Conservation (phyloP, 2,329 filamentous ascomycete species). For the Leptosphaerulina australis region DNA sequence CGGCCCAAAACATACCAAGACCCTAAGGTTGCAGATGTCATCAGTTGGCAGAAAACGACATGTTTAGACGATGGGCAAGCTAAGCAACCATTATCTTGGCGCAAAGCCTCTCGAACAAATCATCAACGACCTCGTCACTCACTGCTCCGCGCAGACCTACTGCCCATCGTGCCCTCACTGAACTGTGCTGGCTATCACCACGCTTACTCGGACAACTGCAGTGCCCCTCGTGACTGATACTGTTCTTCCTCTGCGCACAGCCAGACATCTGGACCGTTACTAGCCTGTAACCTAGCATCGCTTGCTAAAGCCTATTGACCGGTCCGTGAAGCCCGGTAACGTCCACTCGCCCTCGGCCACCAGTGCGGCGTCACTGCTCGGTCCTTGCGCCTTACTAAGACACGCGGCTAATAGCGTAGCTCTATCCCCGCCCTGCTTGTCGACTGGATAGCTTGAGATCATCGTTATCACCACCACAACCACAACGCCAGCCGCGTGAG, state of each 20-base stretch:
- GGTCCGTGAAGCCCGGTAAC: constrained; percentile 29
- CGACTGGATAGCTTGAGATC: constrained; percentile 30
- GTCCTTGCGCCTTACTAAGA: constrained; percentile 31
- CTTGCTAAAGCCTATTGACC: constrained; percentile 34
- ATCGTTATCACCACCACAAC: constrained; percentile 30
- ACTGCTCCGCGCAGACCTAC: constrained; percentile 3
- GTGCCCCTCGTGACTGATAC: constrained; percentile 16
- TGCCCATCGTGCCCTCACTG: constrained; percentile 8
- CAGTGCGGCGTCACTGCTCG: constrained; percentile 27
- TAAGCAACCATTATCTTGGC: constrained; percentile 18
- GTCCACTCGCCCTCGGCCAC: constrained; percentile 24
- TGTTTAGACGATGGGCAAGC: constrained; percentile 15
- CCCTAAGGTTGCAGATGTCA: constrained; percentile 2
- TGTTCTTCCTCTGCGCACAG: constrained; percentile 3
- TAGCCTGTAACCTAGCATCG: constrained; percentile 28
- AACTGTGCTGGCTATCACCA: constrained; percentile 12
- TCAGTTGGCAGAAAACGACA: constrained; percentile 9
- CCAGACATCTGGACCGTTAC: constrained; percentile 14
- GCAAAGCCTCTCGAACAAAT: constrained; percentile 14
- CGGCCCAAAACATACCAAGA: neutral
- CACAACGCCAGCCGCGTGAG: constrained; percentile 22
- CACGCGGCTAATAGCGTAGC: constrained; percentile 32
- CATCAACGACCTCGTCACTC: constrained; percentile 6
- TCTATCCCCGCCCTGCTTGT: constrained; percentile 36
- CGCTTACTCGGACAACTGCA: constrained; percentile 13